Base-by-base conservation (phyloP, 805 yeast species). In the Myxozyma geophila region DNA sequence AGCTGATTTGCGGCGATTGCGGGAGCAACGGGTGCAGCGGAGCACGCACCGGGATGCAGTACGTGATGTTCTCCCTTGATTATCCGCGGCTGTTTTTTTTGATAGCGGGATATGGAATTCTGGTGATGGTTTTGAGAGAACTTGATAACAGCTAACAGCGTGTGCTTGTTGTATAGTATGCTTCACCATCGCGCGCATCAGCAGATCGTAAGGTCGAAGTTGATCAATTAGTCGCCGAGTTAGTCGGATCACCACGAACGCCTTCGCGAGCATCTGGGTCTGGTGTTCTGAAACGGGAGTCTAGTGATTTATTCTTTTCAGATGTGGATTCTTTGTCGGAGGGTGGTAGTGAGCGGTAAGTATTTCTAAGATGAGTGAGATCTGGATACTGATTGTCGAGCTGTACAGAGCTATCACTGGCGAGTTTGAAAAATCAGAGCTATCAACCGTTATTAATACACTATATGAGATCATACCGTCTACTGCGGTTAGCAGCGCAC, bases 1-100 rank as follows among this genome's bases (percentile, higher is more conserved):
- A 40, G 83, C 83, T 39, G 84, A 82, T 72, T 76, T 86, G n/a
- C 74, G 85, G 41, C 78, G 78, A 44, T 80, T 79, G 68, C 72
- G 87, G 39, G 81, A 77, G 56, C 76, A 72, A 60, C 56, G 68
- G n/a, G 63, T 50, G 9, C 64, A 36, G 41, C 54, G 35, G 39
- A 56, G 35, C 50, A 41, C 43, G 5, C 51, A 43, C n/a, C 58
- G 60, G 7, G 65, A 61, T 48, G 54, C 39, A 10, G 61, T 57
- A 52, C 7, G 60, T 51, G n/a, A 36, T 43, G 17, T 3, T 21
- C 8, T 9, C 17, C 21, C 54, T 17, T 17, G 37, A 13, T 15
- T 15, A 7, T 7, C 8, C 17, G 28, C 36, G 23, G 17, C 6
- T 8, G 21, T 13, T n/a, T 43, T 9, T 17, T 43, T 2, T 6